phyloP scores from a whole-genome alignment of 306 rosid species.

The Echinosophora koreensis region DNA sequence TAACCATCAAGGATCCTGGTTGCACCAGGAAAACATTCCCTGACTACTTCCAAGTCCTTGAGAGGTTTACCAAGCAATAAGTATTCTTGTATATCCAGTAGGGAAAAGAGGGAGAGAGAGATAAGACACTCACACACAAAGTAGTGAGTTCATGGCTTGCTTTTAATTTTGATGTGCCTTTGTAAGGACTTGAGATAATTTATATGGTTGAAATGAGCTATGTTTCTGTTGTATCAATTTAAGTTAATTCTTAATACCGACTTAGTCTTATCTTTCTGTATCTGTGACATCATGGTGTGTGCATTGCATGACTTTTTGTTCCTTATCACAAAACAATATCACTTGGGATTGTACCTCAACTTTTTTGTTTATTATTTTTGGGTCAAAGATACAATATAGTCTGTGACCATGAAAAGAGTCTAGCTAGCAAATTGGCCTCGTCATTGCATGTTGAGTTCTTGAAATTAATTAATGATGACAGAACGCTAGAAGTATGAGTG shows the following conservation, averaged over 20 bases:
- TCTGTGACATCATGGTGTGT: background rate
- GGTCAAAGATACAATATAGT: background rate
- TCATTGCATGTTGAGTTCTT: slow-evolving; percentile 2
- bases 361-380: background rate
- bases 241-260: slow-evolving; percentile 13
- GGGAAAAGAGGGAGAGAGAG: slow-evolving; percentile 23
- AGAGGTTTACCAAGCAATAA: slow-evolving; percentile 76
- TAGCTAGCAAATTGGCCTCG: slow-evolving; percentile 13
- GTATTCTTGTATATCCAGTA: slow-evolving; percentile 43
- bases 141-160: slow-evolving; percentile 48
- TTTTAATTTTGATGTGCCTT: slow-evolving; percentile 35
- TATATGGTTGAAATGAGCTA: slow-evolving; percentile 45
- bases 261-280: background rate
- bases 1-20: slow-evolving; percentile 96
- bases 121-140: slow-evolving; percentile 50
- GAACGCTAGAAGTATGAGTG: background rate
- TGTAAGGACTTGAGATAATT: slow-evolving; percentile 24
- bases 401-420: slow-evolving; percentile 8
- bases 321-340: background rate
- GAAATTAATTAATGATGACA: slow-evolving; percentile 1
- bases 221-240: slow-evolving; percentile 46
- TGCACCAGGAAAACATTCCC: slow-evolving; percentile 99
- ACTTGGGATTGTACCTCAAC: slow-evolving; percentile 2
- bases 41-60: slow-evolving; percentile 92
- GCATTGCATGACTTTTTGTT: background rate